Evolutionary conservation across 2,329 filamentous ascomycete species (phyloP), one percentile per base, ranked within the genome.

Genomic region (Clonostachys rhizophaga): DNA sequence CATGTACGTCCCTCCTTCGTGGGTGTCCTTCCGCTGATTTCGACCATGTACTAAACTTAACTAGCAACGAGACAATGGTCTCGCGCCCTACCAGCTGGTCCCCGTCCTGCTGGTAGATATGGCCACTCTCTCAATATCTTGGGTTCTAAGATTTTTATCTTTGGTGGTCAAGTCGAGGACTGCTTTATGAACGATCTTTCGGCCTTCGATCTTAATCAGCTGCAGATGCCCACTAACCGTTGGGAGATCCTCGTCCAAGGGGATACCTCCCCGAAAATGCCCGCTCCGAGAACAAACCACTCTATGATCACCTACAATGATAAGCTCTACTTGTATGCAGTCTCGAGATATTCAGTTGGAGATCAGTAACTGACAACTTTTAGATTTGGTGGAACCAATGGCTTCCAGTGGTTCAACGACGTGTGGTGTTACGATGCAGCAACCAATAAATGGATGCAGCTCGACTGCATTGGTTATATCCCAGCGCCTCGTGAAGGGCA

Each of bases 61-160:
- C 10, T 51, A 97, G 94, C 94, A 52, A 97, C 94, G 48, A 88
- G 94, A 58, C 94, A 99, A 75, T 99, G 94, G 94, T 97, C 95
- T 48, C 82, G 91, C 65, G 91, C 94, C 40, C 79, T 96, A 42
- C 94, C 95, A 7, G 86, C 90, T 12, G 91, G 91, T 3, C 82
- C 87, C 36, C 81, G 91, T 49, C 94, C 94, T 3, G 83, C 90
- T 6, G 94, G 94, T 43, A 86, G 94, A 55, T 99, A 99, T 58
- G 94, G 95, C 6, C 94, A 99, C 65, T 95, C 94, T 0, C 69
- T 99, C 51, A 99, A 97, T 62, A 97, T 99, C 39, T 72, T 99
- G 3, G 92, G 92, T 24, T 97, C 94, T 50, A 97, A 95, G 63
- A 92, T 99, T 40, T 99, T 90, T 69, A 88, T 99, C 33, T 99